These are phyloP conservation scores for Antitrichia curtipendula DNA, from an alignment of 225 moss, liverwort and hornwort species.

Conservation along the genomic window DNA sequence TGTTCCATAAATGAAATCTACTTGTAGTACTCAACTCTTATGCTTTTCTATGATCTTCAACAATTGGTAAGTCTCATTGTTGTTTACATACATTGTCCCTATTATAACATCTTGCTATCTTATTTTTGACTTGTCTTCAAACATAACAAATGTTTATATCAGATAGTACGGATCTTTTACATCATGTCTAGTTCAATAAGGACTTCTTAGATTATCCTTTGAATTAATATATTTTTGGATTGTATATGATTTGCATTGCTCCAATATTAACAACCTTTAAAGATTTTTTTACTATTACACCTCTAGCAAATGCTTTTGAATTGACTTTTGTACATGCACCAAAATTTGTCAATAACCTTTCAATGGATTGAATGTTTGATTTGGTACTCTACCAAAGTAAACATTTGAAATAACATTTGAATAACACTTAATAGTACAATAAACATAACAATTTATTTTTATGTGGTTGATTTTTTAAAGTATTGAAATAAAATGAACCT, in stretches of 20 bases:
- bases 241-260: neutral
- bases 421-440: fast-evolving
- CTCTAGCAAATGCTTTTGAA: too few relatives aligned
- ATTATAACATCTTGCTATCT: fast-evolving
- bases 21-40: fast-evolving
- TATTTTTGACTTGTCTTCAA: neutral
- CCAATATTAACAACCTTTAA: neutral
- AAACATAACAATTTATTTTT: fast-evolving
- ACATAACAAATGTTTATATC: fast-evolving
- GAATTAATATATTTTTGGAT: fast-evolving
- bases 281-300: too few relatives aligned
- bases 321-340: neutral
- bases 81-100: neutral
- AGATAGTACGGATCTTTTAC: neutral
- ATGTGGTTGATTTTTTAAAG: fast-evolving
- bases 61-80: fast-evolving
- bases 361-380: neutral
- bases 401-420: neutral
- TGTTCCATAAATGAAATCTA: neutral
- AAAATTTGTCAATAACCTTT: neutral
- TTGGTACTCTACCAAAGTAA: neutral
- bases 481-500: fast-evolving
- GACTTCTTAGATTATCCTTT: too few relatives aligned
- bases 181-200: too few relatives aligned
- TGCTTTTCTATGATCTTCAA: neutral